phyloP scores from a whole-genome alignment of 192 early-diverging fungal species.

The Thamnidium elegans region DNA sequence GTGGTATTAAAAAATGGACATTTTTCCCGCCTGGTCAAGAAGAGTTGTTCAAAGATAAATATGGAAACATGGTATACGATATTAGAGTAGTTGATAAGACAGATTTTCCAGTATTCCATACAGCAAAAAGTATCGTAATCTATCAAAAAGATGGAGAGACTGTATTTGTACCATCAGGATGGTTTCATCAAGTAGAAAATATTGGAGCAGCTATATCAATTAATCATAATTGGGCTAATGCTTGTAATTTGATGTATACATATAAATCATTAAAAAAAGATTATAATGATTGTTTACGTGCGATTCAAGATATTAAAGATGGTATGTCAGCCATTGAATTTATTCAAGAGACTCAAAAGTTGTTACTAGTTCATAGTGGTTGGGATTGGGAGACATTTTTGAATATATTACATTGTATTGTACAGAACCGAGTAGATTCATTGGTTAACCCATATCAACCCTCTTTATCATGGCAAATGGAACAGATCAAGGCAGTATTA shows the following conservation, averaged over 20 bases:
- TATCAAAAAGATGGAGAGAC: constrained; percentile 64
- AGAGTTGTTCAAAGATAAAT: constrained; percentile 51
- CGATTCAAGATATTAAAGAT: constrained; percentile 54
- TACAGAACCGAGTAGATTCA: not conserved
- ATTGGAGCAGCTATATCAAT: constrained; percentile 71
- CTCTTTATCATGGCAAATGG: not conserved
- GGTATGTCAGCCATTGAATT: constrained; percentile 44
- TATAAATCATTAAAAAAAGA: constrained; percentile 46
- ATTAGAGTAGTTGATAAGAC: constrained; percentile 44
- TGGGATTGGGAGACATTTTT: constrained; percentile 42
- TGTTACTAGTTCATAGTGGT: constrained; percentile 49
- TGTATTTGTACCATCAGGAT: constrained; percentile 70
- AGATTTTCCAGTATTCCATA: constrained; percentile 48
- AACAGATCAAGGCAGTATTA: not conserved
- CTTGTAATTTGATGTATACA: constrained; percentile 50
- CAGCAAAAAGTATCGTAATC: constrained; percentile 47
- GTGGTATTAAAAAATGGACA: constrained; percentile 68
- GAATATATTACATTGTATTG: not conserved
- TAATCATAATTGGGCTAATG: constrained; percentile 77
- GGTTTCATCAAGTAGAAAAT: constrained; percentile 76
- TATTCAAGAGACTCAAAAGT: constrained; percentile 42
- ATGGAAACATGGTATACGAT: constrained; percentile 58
- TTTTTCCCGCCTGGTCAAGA: constrained; percentile 66
- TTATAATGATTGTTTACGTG: constrained; percentile 45
- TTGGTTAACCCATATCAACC: not conserved